Conservation (phyloP, 2,329 filamentous ascomycete genomes). For the Xylariaceae sp. region DNA sequence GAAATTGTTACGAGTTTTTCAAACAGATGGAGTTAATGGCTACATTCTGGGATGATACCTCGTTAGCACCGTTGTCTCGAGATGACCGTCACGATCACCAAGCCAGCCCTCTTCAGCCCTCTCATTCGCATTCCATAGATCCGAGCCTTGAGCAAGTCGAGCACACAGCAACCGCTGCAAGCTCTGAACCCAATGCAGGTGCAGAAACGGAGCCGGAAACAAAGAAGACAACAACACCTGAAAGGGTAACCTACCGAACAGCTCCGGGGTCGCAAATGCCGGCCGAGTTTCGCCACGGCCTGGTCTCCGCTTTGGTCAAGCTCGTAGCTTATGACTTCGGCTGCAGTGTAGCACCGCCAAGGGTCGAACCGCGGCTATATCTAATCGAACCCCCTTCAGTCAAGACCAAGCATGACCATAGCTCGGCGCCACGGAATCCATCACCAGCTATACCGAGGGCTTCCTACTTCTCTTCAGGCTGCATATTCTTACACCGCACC, state of each 20-base stretch:
- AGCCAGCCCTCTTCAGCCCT: constrained; percentile 16
- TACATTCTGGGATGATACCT: constrained; percentile 67
- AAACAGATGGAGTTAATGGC: constrained; percentile 65
- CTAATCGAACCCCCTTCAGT: constrained; percentile 45
- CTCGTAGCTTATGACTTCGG: constrained; percentile 70
- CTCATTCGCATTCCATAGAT: constrained; percentile 21
- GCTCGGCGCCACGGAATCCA: neutral
- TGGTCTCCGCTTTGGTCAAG: constrained; percentile 67
- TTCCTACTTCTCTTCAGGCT: constrained; percentile 64
- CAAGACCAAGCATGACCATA: neutral
- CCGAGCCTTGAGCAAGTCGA: constrained; percentile 29
- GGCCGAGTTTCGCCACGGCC: constrained; percentile 60
- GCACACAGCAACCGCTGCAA: constrained; percentile 21
- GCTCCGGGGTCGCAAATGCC: constrained; percentile 62
- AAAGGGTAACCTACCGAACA: constrained; percentile 50
- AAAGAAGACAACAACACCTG: constrained; percentile 11
- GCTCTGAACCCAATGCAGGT: constrained; percentile 27
- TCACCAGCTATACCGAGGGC: constrained; percentile 42
- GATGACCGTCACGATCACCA: constrained; percentile 17
- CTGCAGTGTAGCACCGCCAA: constrained; percentile 63
- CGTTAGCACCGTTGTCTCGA: constrained; percentile 37
- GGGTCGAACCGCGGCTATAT: constrained; percentile 65
- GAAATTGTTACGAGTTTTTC: constrained; percentile 71
- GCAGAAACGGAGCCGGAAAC: constrained; percentile 25
- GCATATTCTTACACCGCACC: constrained; percentile 65